A percentile compares a stretch with the other conserved stretches of the same genome.
phyloP scores from a whole-genome alignment of 2,329 filamentous ascomycete species.

The Periconia sp. region DNA sequence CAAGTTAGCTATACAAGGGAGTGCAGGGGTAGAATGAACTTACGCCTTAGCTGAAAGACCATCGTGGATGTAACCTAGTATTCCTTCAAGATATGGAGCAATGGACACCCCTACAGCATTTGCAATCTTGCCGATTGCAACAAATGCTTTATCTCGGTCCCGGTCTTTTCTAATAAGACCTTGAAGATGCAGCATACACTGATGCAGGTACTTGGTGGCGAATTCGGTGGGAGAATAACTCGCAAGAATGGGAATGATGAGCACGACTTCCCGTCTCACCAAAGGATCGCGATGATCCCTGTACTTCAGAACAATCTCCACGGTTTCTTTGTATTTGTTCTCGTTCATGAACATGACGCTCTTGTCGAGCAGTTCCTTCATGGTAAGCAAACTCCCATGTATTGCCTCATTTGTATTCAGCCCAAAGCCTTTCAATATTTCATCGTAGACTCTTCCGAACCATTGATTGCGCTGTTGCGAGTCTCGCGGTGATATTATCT shows the following conservation, averaged over 20 bases:
- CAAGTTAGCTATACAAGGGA: constrained; percentile 23
- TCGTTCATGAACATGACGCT: constrained; percentile 99
- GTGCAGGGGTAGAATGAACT: constrained; percentile 21
- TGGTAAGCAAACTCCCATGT: constrained; percentile 89
- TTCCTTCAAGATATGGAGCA: constrained; percentile 90
- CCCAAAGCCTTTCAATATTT: constrained; percentile 76
- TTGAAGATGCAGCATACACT: constrained; percentile 96
- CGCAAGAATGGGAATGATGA: constrained; percentile 88
- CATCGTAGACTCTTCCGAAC: constrained; percentile 89
- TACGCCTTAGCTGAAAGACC: constrained; percentile 78
- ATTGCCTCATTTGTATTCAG: constrained; percentile 80
- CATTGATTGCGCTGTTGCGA: constrained; percentile 81
- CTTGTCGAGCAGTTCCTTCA: constrained; percentile 90
- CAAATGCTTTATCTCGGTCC: constrained; percentile 92
- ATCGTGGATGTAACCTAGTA: constrained; percentile 90
- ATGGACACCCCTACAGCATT: constrained; percentile 96
- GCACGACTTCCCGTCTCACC: constrained; percentile 85
- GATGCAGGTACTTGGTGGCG: constrained; percentile 81
- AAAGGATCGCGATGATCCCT: constrained; percentile 90
- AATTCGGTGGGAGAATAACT: constrained; percentile 93
- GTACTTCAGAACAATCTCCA: constrained; percentile 87
- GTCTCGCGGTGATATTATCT: constrained; percentile 92
- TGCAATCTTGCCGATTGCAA: constrained; percentile 94
- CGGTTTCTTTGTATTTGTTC: constrained; percentile 80
- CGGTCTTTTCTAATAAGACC: constrained; percentile 86